Conservation (phyloP, 345 rosid species). For the Heritiera littoralis region DNA sequence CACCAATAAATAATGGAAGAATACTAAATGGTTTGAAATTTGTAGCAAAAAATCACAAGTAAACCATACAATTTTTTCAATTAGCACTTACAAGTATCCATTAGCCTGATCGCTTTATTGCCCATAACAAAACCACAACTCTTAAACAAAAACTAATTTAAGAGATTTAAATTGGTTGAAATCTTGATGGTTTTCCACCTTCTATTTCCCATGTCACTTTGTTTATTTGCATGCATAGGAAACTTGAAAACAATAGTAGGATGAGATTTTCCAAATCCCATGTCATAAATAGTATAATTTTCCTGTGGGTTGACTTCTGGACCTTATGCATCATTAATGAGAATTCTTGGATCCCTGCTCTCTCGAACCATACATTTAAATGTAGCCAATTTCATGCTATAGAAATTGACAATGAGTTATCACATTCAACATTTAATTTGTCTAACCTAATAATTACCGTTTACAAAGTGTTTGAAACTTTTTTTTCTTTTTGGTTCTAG, state of each 20-base stretch:
- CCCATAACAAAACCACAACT: background rate
- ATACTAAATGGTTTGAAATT: too few relatives aligned
- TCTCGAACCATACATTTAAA: constrained; percentile 3
- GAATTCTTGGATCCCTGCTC: constrained; percentile 41
- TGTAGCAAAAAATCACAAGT: too few relatives aligned
- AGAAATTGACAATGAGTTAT: background rate
- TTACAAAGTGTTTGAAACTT: background rate
- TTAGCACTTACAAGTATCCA: background rate
- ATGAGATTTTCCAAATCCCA: constrained; percentile 19
- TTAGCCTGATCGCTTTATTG: background rate
- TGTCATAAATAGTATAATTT: constrained; percentile 23
- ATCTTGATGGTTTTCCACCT: background rate
- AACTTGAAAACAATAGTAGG: constrained; percentile 14
- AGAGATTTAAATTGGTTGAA: background rate
- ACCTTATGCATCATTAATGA: background rate
- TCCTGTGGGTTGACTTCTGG: constrained; percentile 16
- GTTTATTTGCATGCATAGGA: background rate
- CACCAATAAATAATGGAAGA: too few relatives aligned
- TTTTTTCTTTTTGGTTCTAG: background rate
- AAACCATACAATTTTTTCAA: too few relatives aligned
- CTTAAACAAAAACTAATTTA: background rate
- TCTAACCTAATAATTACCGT: constrained; percentile 2
- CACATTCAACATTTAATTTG: constrained; percentile 23
- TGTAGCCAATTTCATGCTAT: constrained; percentile 1
- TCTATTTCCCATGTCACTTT: background rate